phyloP scores from a whole-genome alignment of 306 rosid species.

The Hippophae gyantsensis region DNA sequence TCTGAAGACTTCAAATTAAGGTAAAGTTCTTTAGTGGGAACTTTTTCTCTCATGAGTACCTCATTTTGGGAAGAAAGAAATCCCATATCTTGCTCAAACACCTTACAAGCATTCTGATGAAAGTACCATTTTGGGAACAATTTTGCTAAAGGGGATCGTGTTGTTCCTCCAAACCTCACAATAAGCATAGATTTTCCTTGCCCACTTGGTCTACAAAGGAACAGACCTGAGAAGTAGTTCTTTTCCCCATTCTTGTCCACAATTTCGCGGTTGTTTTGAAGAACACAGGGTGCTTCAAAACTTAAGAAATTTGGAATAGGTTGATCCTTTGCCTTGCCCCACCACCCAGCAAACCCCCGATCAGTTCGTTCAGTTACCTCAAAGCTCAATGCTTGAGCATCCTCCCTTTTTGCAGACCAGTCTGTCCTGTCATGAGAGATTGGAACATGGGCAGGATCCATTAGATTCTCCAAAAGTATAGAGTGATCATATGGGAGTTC shows the following conservation, averaged over 20 bases:
- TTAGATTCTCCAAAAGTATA: slow-evolving; percentile 82
- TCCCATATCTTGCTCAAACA: slow-evolving; percentile 99
- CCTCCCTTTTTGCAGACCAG: slow-evolving; percentile 74
- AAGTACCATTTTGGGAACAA: slow-evolving; percentile 81
- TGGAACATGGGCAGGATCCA: slow-evolving; percentile 96
- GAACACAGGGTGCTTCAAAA: slow-evolving; percentile 81
- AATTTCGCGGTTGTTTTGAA: slow-evolving; percentile 67
- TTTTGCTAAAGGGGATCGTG: slow-evolving; percentile 37
- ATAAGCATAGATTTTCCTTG: slow-evolving; percentile 92
- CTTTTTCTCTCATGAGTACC: slow-evolving; percentile 60
- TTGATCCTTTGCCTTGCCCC: slow-evolving; percentile 61
- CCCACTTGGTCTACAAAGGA: slow-evolving; percentile 90
- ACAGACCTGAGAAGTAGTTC: slow-evolving; percentile 63
- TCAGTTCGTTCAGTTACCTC: slow-evolving; percentile 69
- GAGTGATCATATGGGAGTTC: slow-evolving; percentile 99
- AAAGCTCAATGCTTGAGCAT: slow-evolving; percentile 66
- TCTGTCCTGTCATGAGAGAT: slow-evolving; percentile 95
- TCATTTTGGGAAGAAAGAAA: slow-evolving; percentile 92
- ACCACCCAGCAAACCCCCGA: slow-evolving; percentile 90
- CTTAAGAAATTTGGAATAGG: slow-evolving; percentile 46
- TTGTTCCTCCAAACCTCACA: slow-evolving; percentile 81
- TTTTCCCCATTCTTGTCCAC: slow-evolving; percentile 48
- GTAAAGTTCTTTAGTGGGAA: slow-evolving; percentile 78
- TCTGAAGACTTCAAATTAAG: slow-evolving; percentile 76
- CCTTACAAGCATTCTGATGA: slow-evolving; percentile 91